These are phyloP conservation scores for Fusarium longipes DNA, from an alignment of 2,329 filamentous ascomycete species.

Conservation along the genomic window DNA sequence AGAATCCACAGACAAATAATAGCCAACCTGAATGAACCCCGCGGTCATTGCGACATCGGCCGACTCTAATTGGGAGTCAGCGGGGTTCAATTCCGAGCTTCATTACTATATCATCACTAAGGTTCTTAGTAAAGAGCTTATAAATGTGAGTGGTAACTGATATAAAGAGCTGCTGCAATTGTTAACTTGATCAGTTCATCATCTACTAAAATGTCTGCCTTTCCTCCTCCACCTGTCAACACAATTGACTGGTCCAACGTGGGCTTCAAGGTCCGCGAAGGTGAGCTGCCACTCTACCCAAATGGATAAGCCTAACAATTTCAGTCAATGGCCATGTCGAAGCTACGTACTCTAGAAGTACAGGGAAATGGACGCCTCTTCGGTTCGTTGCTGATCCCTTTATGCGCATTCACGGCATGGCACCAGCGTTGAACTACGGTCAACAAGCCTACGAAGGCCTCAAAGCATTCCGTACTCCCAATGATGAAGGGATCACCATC, in stretches of 20 bases:
- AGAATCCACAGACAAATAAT: conserved; percentile 32
- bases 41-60: conserved; percentile 42
- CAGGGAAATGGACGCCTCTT: conserved; percentile 80
- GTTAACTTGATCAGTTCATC: conserved; percentile 9
- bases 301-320: not conserved
- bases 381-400: conserved; percentile 85
- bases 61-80: conserved; percentile 23
- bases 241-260: conserved; percentile 95
- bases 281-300: conserved; percentile 55
- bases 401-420: conserved; percentile 93
- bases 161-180: not conserved
- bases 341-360: conserved; percentile 80
- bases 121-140: conserved; percentile 6
- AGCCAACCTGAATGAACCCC: conserved; percentile 26
- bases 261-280: conserved; percentile 92
- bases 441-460: conserved; percentile 99
- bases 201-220: conserved; percentile 61
- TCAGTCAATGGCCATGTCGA: conserved; percentile 94
- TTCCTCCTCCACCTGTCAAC: conserved; percentile 81
- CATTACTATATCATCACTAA: not conserved
- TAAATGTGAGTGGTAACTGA: conserved; percentile 15
- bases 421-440: conserved; percentile 94
- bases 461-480: conserved; percentile 88
- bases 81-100: not conserved
- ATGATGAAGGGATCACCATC: conserved; percentile 77